Base-by-base conservation (phyloP, 768 basidiomycete species). In the Naganishia friedmannii region DNA sequence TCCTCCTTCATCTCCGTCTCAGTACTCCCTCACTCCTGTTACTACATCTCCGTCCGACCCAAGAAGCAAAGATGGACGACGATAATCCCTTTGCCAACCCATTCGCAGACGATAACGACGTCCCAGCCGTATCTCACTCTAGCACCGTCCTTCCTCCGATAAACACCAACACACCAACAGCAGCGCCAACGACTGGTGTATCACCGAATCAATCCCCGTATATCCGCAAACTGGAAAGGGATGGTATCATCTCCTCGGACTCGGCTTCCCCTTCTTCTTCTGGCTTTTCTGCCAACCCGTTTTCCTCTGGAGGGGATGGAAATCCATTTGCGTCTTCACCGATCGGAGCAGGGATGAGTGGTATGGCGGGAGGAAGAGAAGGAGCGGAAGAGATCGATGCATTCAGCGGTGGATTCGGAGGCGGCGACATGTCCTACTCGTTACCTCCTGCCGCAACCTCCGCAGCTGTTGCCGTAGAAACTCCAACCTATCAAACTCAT, bases 41-140 rank as follows among this genome's bases (percentile, higher is more conserved):
- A 28, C 34, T 37, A 37, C 34, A 37, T 12, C 34, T 37, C n/a
- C n/a, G n/a, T n/a, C 19, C 63, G 2, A 29, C 51, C 66, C n/a
- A 32, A 15, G 5, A 51, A 39, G 3, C 55, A 54, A n/a, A 46
- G 29, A 67, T 66, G 42, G 68, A 69, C 57, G 68, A 69, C 57
- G 42, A 42, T 42, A 69, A 69, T 31, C 57, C 70, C 9, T 71
- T 71, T 45, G 70, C 70, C 56, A 71, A 71, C 48, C 70, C 70
- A 19, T 71, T 71, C 66, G 70, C 70, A 26, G 32, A 67, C 45
- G 69, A 70, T 9, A 26, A 26, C n/a, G 32, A 45, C n/a, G n/a
- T 6, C 56, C 68, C 21, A 13, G n/a, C n/a, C n/a, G n/a, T n/a
- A n/a, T n/a, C n/a, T n/a, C 58, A 10, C 12, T 54, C 53, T 34